Percentiles rank a stretch among this genome's conserved stretches.
Conservation (phyloP, 1,284 basidiomycete species). For the Vanrija sp. region DNA sequence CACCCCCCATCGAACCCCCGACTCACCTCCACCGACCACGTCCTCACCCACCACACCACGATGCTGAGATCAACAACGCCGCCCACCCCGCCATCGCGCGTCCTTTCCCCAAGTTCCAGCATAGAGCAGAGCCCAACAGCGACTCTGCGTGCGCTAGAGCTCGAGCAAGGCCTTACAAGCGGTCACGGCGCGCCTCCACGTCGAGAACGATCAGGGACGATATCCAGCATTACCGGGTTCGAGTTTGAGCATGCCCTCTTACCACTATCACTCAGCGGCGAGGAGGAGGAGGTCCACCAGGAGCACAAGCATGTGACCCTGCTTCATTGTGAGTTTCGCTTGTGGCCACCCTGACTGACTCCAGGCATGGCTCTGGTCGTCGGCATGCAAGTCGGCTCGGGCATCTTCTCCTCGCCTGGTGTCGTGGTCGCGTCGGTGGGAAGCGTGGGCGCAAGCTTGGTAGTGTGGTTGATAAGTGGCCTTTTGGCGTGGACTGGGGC, state of each 20-base stretch:
- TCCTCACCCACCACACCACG: no score
- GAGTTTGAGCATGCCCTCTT: constrained; percentile 72
- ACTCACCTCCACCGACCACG: neutral
- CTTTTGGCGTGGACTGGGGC: constrained; percentile 89
- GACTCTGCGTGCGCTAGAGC: constrained; percentile 71
- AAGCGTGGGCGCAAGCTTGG: constrained; percentile 75
- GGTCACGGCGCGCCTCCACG: constrained; percentile 22
- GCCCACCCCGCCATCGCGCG: constrained; percentile 8
- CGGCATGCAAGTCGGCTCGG: constrained; percentile 83
- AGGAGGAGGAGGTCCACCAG: constrained; percentile 53
- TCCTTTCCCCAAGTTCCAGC: constrained; percentile 43
- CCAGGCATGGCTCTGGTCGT: constrained; percentile 77
- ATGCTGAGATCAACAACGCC: neutral
- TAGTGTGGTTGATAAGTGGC: constrained; percentile 75
- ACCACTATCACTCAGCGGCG: constrained; percentile 69
- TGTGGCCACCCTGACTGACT: neutral
- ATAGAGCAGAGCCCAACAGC: constrained; percentile 55
- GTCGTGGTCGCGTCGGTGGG: constrained; percentile 83
- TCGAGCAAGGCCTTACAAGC: constrained; percentile 48
- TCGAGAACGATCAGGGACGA: constrained; percentile 52
- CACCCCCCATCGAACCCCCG: neutral
- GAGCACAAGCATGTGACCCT: constrained; percentile 71
- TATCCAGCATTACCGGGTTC: constrained; percentile 59
- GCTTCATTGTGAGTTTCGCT: constrained; percentile 60
- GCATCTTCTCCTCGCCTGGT: constrained; percentile 89